These are phyloP conservation scores for Septoria petroselini DNA, from an alignment of 2,329 filamentous ascomycete species.

Conservation along the genomic window DNA sequence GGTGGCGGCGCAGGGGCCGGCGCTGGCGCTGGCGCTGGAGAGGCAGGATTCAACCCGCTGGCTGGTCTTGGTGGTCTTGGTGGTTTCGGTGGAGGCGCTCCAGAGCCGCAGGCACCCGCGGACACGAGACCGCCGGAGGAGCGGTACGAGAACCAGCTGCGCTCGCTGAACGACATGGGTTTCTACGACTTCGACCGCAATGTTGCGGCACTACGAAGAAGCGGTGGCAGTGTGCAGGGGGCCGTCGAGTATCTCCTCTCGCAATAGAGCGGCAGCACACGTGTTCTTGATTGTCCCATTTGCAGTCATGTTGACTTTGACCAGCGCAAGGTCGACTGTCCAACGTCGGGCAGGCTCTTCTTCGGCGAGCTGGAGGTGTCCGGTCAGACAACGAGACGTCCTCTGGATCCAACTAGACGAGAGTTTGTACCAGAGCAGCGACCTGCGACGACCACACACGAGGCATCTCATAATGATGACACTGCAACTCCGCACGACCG, in stretches of 20 bases:
- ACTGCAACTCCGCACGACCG: neutral
- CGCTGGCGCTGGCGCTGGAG: slow-evolving; percentile 31
- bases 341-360: neutral
- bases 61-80: slow-evolving; percentile 41
- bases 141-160: slow-evolving; percentile 81
- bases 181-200: slow-evolving; percentile 97
- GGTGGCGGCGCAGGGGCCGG: slow-evolving; percentile 44
- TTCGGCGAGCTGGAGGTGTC: slow-evolving; percentile 1
- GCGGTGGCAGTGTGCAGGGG: slow-evolving; percentile 90
- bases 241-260: slow-evolving; percentile 69
- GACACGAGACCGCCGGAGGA: slow-evolving; percentile 93
- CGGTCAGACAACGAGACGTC: neutral
- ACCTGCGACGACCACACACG: neutral
- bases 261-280: slow-evolving; percentile 13
- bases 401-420: neutral
- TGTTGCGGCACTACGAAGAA: slow-evolving; percentile 78
- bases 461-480: neutral
- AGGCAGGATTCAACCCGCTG: slow-evolving; percentile 47
- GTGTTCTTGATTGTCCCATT: neutral
- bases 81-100: slow-evolving; percentile 34
- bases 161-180: slow-evolving; percentile 97
- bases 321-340: neutral
- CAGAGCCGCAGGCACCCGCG: slow-evolving; percentile 53
- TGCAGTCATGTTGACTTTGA: neutral
- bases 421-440: neutral